phyloP scores from a whole-genome alignment of 306 rosid genomes.

The Gynostemma pentaphyllum region DNA sequence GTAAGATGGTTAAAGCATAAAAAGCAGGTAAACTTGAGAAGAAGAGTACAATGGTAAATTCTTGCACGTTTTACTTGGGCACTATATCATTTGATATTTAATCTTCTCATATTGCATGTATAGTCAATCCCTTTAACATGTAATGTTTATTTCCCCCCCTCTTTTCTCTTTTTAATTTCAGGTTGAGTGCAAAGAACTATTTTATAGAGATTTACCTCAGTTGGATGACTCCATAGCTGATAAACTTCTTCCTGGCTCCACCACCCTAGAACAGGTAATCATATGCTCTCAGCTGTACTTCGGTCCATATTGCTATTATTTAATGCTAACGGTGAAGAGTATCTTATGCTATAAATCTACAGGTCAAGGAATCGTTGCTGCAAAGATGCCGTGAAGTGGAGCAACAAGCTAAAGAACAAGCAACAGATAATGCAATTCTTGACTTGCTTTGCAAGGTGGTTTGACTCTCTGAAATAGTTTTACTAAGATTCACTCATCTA shows the following conservation, averaged over 20 bases:
- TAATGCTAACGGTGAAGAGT: not conserved
- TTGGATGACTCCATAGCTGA: slow-evolving; percentile 79
- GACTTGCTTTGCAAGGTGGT: slow-evolving; percentile 68
- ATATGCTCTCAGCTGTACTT: not conserved
- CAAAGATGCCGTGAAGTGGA: slow-evolving; percentile 66
- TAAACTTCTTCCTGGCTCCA: slow-evolving; percentile 71
- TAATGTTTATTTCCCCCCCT: not conserved
- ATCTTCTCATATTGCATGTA: not conserved
- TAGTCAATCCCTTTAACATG: not conserved
- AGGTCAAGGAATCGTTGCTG: slow-evolving; percentile 68
- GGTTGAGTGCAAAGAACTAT: slow-evolving; percentile 94
- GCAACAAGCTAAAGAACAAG: slow-evolving; percentile 88
- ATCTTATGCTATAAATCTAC: slow-evolving; percentile 16
- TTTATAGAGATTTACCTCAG: slow-evolving; percentile 80
- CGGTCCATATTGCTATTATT: not conserved
- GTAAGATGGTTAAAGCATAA: not conserved
- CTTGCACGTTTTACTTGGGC: not conserved
- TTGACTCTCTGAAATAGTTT: slow-evolving; percentile 11
- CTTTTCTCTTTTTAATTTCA: slow-evolving; percentile 21
- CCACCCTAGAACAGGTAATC: slow-evolving; percentile 64
- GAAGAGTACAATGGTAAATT: not conserved
- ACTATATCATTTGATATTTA: not conserved
- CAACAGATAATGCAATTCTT: slow-evolving; percentile 80
- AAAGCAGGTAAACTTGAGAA: not conserved
- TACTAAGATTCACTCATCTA: not conserved